Base-by-base conservation (phyloP, 805 yeast species). In the Ogataea trehalophila region DNA sequence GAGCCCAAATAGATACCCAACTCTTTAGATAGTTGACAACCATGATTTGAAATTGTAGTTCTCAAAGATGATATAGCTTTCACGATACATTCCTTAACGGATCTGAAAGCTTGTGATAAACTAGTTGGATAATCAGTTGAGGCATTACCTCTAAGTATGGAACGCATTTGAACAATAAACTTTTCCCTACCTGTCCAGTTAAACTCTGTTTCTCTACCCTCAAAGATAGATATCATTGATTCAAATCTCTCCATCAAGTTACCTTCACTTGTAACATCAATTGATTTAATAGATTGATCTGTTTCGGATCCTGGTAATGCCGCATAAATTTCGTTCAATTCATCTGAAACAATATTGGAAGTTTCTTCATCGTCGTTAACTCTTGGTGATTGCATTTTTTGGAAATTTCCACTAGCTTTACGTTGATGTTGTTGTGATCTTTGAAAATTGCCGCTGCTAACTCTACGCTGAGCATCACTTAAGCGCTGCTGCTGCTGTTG, bases 151-250 rank as follows among this genome's bases (percentile, higher is more conserved):
- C 89, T 65, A 3, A 87, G 52, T 4, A 85, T 65, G 2, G 76
- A 70, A 47, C 97, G 73, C 33, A 89, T 58, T 42, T 72, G 74
- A 1, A 76, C 57, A 3, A 89, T 75, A 43, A 70, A 70, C 44
- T 76, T 74, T 56, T 91, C 96, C 59, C 99, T 74, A 0, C 58
- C 55, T 20, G 71, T 66, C 99, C 99, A 94, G 61, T 94, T 94
- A 49, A 75, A 75, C 60, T 94, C 99, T 0, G 95, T 85, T 63
- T 94, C 99, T 58, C 84, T 73, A 5, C 84, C 85, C 8, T 73
- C 76, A 57, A 92, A 90, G 22, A 62, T 54, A 0, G 62, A 49
- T 8, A 49, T 33, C 65, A 69, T 56, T 11, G 49, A 46, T 31
- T 66, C 68, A 18, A 69, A 45, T 15, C 63, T 59, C 5, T 57